Evolutionary conservation across 164 flowering plant genomes (phyloP).

Genomic region (Dillenia suffruticosa): DNA sequence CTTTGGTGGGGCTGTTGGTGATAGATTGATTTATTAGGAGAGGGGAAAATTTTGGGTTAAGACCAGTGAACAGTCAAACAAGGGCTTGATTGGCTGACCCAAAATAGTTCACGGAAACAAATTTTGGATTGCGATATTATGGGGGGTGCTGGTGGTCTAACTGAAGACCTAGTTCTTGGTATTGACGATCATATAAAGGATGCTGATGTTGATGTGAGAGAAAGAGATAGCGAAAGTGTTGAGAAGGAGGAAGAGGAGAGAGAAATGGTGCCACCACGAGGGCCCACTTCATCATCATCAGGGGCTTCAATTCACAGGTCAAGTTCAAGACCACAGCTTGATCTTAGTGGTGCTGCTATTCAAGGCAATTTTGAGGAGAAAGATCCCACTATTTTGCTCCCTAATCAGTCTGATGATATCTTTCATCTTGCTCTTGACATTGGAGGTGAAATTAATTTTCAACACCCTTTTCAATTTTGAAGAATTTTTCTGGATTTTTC

Average conservation of each 20-base stretch:
- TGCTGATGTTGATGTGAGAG: too few relatives aligned
- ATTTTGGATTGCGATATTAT: constrained; percentile 12
- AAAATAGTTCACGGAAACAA: constrained; percentile 4
- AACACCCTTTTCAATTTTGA: background rate
- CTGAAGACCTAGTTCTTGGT: constrained; percentile 9
- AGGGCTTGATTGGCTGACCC: too few relatives aligned
- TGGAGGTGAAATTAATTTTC: constrained; percentile 52
- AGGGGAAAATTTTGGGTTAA: too few relatives aligned
- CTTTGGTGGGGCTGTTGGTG: too few relatives aligned
- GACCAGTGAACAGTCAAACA: too few relatives aligned
- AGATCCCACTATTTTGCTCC: constrained; percentile 85
- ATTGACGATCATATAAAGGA: background rate
- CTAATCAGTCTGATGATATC: constrained; percentile 93
- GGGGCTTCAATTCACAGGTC: constrained; percentile 53
- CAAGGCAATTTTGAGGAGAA: constrained; percentile 86
- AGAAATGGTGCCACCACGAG: constrained; percentile 43
- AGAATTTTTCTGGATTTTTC: background rate
- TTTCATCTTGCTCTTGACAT: constrained; percentile 91
- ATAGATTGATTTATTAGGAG: too few relatives aligned
- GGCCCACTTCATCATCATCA: constrained; percentile 12
- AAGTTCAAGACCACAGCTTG: constrained; percentile 82
- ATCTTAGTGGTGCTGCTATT: constrained; percentile 86
- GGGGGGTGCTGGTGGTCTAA: constrained; percentile 9
- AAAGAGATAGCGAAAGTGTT: constrained; percentile 1
- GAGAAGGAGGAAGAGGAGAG: constrained; percentile 19